Base-by-base conservation (phyloP, 345 rosid species). In the Brassica cretica region DNA sequence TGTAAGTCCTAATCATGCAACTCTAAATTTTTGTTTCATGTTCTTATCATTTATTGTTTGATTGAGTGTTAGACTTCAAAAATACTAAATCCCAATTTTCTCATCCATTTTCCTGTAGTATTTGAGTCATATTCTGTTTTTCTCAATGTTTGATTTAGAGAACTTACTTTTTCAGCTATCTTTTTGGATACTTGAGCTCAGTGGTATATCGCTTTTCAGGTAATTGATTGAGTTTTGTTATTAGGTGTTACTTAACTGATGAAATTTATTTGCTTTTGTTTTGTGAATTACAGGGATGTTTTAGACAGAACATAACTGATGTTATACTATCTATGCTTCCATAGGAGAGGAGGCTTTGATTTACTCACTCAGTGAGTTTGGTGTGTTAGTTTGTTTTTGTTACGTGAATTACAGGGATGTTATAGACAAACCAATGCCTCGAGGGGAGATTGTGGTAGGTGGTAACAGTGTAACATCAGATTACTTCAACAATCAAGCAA, bases 321-420 rank as follows among this genome's bases (percentile, higher is more conserved):
- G 98, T 91, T 21, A 21, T 70, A 91, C 98, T 69, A 86, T 94
- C 32, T 94, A 94, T 90, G 86, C 98, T 84, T 94, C 98, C 65
- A 86, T 94, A 30, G 97, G 97, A 16, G 93, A 89, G 68, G 98
- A 94, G 21, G 98, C 97, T 25, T 76, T 94, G 64, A 78, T 89
- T 53, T 89, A 91, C 74, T 91, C 94, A 33, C 90, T 94, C 14
- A 90, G 87, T 63, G 98, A 94, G 98, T 97, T 91, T 70, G 10
- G 86, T 56, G 44, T 25, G 39, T 11, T 29, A 18, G 14, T 33
- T 58, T 14, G 41, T 0, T 2, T 5, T 1, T 60, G 7, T 60
- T 58, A 18, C 41, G 24, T 21, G 24, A 3, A 29, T 29, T 29
- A 29, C 32, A 29, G 4, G 32, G 32, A 29, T 29, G 32, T 70